Base-by-base conservation (phyloP, 768 basidiomycete species). In the Lentinula raphanica region DNA sequence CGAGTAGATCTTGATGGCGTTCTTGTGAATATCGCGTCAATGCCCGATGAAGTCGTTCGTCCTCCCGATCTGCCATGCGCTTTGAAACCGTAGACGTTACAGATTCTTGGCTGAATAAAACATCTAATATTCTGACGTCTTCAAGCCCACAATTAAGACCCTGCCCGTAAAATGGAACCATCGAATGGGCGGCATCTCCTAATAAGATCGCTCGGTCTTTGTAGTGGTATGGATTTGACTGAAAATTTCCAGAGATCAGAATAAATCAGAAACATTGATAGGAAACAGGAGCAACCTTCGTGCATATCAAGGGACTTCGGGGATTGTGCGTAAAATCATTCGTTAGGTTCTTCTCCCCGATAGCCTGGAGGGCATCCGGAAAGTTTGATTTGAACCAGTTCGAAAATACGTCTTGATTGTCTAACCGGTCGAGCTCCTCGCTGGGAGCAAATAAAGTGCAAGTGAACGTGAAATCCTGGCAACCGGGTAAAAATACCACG, bases 151-250 rank as follows among this genome's bases (percentile, higher is more conserved):
- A 97, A 68, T 99, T 99, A 64, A 98, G 81, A 40, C 96, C 96
- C 79, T 99, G 96, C 42, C 96, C 91, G 69, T 90, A 94, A 75
- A 94, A 95, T 61, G 96, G 95, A n/a, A 95, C 94, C 94, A 98
- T 98, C 42, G 93, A 90, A 72, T 99, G 96, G 11, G 94, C 92
- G 39, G 96, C 89, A 72, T 99, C 96, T 56, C 96, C 96, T 50
- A 99, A 74, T 56, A 98, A 82, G 38, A 98, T 80, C 61, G 79
- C 92, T 64, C 90, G 82, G 74, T 93, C 92, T 73, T 83, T 81
- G 78, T 92, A 93, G 72, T 97, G 93, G 73, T 94, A 95, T 50
- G 93, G 94, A 59, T 79, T 85, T 65, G 85, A 81, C 94, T 95
- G 63, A 56, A 25, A 35, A 49, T 57, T n/a, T 48, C 54, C 38